A percentile compares a stretch with the other conserved stretches of the same genome.
Conservation (phyloP, 179 eudicot species). For the Gypsophila paniculata region DNA sequence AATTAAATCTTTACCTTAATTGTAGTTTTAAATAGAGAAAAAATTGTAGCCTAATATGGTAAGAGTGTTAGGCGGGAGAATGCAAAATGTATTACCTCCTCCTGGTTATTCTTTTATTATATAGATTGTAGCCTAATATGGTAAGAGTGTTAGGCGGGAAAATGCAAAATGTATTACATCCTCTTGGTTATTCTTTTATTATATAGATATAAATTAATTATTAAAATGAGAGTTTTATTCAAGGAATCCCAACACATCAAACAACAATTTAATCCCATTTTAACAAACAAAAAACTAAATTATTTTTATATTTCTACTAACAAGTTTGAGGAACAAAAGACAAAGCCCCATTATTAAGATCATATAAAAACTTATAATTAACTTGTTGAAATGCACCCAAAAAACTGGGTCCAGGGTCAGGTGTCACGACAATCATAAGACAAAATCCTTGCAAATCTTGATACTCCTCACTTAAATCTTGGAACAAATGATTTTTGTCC, state of each 20-base stretch:
- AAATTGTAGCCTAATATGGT: too few species aligned
- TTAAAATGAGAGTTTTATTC: too few species aligned
- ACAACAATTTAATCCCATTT: background rate
- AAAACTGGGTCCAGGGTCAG: conserved; percentile 11
- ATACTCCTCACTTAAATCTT: background rate
- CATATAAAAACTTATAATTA: conserved; percentile 10
- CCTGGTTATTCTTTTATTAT: too few species aligned
- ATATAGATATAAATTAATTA: too few species aligned
- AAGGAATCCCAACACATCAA: background rate
- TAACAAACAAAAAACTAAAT: background rate
- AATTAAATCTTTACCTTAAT: too few species aligned
- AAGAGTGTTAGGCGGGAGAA: too few species aligned
- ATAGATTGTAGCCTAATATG: too few species aligned
- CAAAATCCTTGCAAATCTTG: conserved; percentile 8
- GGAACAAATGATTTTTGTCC: conserved; percentile 1
- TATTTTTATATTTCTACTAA: background rate
- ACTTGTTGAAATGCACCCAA: conserved; percentile 22
- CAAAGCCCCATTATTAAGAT: background rate
- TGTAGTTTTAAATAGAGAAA: too few species aligned
- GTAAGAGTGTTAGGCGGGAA: too few species aligned
- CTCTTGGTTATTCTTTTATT: too few species aligned
- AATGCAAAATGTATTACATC: too few species aligned
- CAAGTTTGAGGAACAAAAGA: conserved; percentile 21
- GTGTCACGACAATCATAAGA: background rate
- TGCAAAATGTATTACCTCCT: too few species aligned